Evolutionary conservation across 2,329 filamentous ascomycete species (phyloP).

Genomic region (Sclerotinia subarctica): DNA sequence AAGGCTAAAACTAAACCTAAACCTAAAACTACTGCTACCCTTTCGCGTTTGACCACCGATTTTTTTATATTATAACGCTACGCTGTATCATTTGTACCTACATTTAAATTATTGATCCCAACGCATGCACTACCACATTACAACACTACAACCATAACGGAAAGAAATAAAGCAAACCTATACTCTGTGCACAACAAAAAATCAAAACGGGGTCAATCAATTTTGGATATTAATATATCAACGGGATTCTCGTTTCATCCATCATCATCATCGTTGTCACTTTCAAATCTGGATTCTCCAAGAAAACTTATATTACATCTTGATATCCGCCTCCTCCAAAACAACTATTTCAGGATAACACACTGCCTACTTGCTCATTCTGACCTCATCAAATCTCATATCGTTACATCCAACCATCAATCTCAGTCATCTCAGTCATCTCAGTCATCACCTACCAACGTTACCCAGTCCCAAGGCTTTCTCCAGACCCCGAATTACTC

Average conservation of each 20-base stretch:
- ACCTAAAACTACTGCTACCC: too few relatives aligned
- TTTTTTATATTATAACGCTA: background rate
- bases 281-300: background rate
- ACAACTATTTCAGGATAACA: slow-evolving; percentile 8
- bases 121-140: slow-evolving; percentile 2
- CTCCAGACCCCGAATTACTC: slow-evolving; percentile 15
- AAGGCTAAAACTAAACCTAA: too few relatives aligned
- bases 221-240: slow-evolving; percentile 10
- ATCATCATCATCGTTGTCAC: slow-evolving; percentile 4
- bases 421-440: slow-evolving; percentile 12
- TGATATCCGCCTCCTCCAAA: slow-evolving; percentile 1
- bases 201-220: background rate
- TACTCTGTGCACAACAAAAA: slow-evolving; percentile 1
- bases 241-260: slow-evolving; percentile 11
- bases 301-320: slow-evolving; percentile 5
- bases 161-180: slow-evolving; percentile 6
- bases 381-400: slow-evolving; percentile 16
- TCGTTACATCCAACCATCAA: background rate
- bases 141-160: background rate
- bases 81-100: background rate
- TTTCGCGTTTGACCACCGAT: background rate
- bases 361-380: background rate
- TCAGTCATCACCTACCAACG: slow-evolving; percentile 4
- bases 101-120: slow-evolving; percentile 12
- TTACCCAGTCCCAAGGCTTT: slow-evolving; percentile 1